Percentiles rank a stretch among this genome's conserved stretches.
These are phyloP conservation scores for Panaeolus papilionaceus DNA, from an alignment of 768 basidiomycete species.

Conservation along the genomic window DNA sequence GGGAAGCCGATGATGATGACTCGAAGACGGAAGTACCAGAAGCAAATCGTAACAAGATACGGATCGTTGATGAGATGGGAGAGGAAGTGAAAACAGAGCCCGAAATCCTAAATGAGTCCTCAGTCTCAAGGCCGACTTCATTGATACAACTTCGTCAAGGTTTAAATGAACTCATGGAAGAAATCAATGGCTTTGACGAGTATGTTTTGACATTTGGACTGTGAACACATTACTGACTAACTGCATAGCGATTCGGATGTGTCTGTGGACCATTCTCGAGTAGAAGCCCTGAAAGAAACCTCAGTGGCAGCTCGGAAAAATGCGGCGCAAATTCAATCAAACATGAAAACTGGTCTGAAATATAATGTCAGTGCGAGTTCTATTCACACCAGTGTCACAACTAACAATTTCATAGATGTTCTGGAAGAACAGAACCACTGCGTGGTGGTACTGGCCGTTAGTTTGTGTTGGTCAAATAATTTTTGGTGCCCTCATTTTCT, in stretches of 20 bases:
- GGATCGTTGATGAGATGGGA: slow-evolving; percentile 76
- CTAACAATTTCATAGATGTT: not conserved
- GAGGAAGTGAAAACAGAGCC: slow-evolving; percentile 52
- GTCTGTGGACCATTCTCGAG: slow-evolving; percentile 42
- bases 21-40: slow-evolving; percentile 22
- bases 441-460: slow-evolving; percentile 29
- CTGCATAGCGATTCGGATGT: slow-evolving; percentile 20
- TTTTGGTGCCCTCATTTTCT: slow-evolving; percentile 59
- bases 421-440: not conserved
- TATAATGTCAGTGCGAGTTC: not conserved
- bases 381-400: not conserved
- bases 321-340: not conserved
- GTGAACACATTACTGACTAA: slow-evolving; percentile 1
- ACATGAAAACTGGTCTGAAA: not conserved
- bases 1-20: slow-evolving; percentile 40
- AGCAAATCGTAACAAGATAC: slow-evolving; percentile 49
- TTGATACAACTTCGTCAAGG: slow-evolving; percentile 63
- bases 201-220: slow-evolving; percentile 34
- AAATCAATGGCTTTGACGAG: slow-evolving; percentile 65
- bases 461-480: slow-evolving; percentile 48
- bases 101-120: slow-evolving; percentile 23
- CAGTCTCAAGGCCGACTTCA: slow-evolving; percentile 53
- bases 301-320: slow-evolving; percentile 54
- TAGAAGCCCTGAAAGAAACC: slow-evolving; percentile 56
- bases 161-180: slow-evolving; percentile 60